These are phyloP conservation scores for Crucihimalaya himalaica DNA, from an alignment of 345 rosid species.

Conservation along the genomic window DNA sequence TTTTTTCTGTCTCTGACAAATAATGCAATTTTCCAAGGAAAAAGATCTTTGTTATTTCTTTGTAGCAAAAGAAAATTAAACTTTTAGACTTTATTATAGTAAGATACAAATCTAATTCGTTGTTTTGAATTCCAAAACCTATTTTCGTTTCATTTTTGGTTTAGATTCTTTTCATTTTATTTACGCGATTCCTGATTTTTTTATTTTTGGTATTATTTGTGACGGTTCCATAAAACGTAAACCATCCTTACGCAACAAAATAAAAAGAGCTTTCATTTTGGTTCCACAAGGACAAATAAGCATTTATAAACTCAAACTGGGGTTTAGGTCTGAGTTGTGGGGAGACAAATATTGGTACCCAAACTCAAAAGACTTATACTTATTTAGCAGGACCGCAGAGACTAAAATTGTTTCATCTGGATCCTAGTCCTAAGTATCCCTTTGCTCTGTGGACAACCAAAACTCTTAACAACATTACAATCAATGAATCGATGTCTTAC, in stretches of 20 bases:
- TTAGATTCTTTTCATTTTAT: no score
- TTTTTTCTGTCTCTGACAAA: not conserved
- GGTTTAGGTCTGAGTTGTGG: not conserved
- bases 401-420: not conserved
- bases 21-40: not conserved
- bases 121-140: no score
- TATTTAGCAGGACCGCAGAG: not conserved
- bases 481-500: no score
- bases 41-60: not conserved
- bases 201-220: not conserved
- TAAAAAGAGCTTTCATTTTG: not conserved
- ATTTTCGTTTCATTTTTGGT: no score
- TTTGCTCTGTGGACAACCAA: not conserved
- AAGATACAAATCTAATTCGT: not conserved
- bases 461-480: not conserved
- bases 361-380: not conserved
- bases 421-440: not conserved
- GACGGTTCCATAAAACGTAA: not conserved
- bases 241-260: not conserved
- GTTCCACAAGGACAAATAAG: not conserved
- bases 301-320: not conserved
- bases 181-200: no score
- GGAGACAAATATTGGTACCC: not conserved
- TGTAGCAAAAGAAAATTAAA: not conserved
- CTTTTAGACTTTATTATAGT: not conserved